Evolutionary conservation across 495 filamentous ascomycete species (phyloP).

Genomic region (Amphirosellinia nigrospora): DNA sequence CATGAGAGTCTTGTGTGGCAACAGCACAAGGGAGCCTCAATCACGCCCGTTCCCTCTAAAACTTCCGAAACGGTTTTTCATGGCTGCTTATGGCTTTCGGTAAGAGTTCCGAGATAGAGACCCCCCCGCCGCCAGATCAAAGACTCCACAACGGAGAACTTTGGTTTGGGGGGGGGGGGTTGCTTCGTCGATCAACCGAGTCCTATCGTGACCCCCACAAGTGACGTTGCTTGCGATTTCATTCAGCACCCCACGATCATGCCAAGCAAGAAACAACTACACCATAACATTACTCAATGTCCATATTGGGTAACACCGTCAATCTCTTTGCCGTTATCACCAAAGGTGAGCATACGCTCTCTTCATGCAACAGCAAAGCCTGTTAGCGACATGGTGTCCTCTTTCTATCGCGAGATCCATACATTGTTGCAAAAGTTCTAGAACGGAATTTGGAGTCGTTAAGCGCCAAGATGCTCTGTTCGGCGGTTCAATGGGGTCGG

Average conservation of each 20-base stretch:
- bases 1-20: slow-evolving; percentile 37
- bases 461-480: slow-evolving; percentile 1
- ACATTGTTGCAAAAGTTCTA: background rate
- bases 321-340: background rate
- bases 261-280: slow-evolving; percentile 1
- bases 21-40: slow-evolving; percentile 30
- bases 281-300: background rate
- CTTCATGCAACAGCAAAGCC: background rate
- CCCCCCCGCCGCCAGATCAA: slow-evolving; percentile 13
- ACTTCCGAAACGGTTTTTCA: slow-evolving; percentile 28
- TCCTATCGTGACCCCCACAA: slow-evolving; percentile 7
- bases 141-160: slow-evolving; percentile 26
- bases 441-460: background rate
- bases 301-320: background rate
- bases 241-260: background rate
- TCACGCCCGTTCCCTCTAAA: slow-evolving; percentile 26
- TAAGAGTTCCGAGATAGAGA: slow-evolving; percentile 24
- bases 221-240: slow-evolving; percentile 5
- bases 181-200: slow-evolving; percentile 22
- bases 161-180: background rate
- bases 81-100: slow-evolving; percentile 38
- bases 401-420: background rate
- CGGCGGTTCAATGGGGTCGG: slow-evolving; percentile 1
- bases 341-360: background rate
- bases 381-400: background rate